These are phyloP conservation scores for Periglandula ipomoeae DNA, from an alignment of 2,329 filamentous ascomycete species.

Conservation along the genomic window DNA sequence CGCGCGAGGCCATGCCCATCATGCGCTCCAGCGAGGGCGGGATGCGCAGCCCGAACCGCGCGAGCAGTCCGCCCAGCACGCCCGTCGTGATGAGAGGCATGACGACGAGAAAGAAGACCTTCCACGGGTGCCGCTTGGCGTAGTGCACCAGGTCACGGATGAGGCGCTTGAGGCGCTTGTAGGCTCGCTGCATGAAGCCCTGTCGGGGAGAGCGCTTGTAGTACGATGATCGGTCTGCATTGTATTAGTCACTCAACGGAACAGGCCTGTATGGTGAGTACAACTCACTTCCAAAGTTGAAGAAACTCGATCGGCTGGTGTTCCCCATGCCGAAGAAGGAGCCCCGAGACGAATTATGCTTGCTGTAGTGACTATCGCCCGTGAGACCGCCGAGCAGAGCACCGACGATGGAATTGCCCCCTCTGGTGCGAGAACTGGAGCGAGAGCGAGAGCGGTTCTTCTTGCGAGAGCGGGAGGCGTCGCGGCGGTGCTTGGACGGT, in stretches of 20 bases:
- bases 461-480: slow-evolving; percentile 22
- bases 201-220: slow-evolving; percentile 76
- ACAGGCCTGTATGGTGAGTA: too few species aligned
- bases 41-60: slow-evolving; percentile 69
- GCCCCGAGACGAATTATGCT: slow-evolving; percentile 31
- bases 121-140: slow-evolving; percentile 73
- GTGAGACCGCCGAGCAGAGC: slow-evolving; percentile 22
- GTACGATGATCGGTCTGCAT: slow-evolving; percentile 50
- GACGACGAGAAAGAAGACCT: slow-evolving; percentile 79
- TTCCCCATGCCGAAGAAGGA: slow-evolving; percentile 40
- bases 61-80: slow-evolving; percentile 66
- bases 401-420: slow-evolving; percentile 23
- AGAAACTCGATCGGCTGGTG: slow-evolving; percentile 35
- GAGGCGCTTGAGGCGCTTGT: slow-evolving; percentile 68
- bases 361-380: slow-evolving; percentile 25
- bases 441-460: slow-evolving; percentile 24
- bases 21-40: slow-evolving; percentile 54
- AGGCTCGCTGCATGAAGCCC: slow-evolving; percentile 65
- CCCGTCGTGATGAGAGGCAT: slow-evolving; percentile 83
- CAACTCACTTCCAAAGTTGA: slow-evolving; percentile 25
- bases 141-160: slow-evolving; percentile 74
- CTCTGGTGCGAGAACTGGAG: slow-evolving; percentile 26
- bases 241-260: too few species aligned
- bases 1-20: slow-evolving; percentile 43
- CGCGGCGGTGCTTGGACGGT: slow-evolving; percentile 18